Evolutionary conservation across 1,139 yeast species (phyloP).

Genomic region (Taphrina wiesneri): DNA sequence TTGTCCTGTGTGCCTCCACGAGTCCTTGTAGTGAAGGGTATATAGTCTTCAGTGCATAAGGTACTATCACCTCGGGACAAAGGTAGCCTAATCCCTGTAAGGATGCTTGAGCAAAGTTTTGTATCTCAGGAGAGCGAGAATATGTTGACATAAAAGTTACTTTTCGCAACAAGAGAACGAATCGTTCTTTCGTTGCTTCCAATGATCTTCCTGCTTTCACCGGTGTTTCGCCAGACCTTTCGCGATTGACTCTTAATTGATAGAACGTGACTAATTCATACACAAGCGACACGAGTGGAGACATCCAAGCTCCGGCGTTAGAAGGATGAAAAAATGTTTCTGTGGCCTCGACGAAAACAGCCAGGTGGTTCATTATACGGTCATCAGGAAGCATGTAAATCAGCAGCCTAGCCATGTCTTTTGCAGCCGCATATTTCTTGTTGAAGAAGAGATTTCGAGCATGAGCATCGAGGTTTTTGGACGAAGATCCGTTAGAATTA

Average conservation of each 20-base stretch:
- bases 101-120: constrained; percentile 44
- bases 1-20: constrained; percentile 78
- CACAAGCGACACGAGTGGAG: constrained; percentile 64
- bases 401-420: constrained; percentile 34
- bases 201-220: constrained; percentile 51
- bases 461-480: constrained; percentile 24
- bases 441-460: constrained; percentile 41
- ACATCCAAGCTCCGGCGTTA: constrained; percentile 81
- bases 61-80: constrained; percentile 63
- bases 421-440: constrained; percentile 41
- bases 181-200: constrained; percentile 50
- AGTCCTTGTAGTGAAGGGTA: constrained; percentile 80
- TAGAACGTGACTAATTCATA: constrained; percentile 47
- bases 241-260: constrained; percentile 46
- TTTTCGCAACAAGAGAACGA: constrained; percentile 61
- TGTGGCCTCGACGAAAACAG: constrained; percentile 64
- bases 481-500: constrained; percentile 34
- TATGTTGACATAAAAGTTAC: constrained; percentile 73
- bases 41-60: constrained; percentile 66
- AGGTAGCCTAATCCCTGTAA: constrained; percentile 66
- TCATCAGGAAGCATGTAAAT: constrained; percentile 49
- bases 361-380: constrained; percentile 58
- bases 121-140: constrained; percentile 63
- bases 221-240: constrained; percentile 41
- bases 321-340: constrained; percentile 91